Base-by-base conservation (phyloP, 164 flowering plant species). In the Vitis vinifera region DNA sequence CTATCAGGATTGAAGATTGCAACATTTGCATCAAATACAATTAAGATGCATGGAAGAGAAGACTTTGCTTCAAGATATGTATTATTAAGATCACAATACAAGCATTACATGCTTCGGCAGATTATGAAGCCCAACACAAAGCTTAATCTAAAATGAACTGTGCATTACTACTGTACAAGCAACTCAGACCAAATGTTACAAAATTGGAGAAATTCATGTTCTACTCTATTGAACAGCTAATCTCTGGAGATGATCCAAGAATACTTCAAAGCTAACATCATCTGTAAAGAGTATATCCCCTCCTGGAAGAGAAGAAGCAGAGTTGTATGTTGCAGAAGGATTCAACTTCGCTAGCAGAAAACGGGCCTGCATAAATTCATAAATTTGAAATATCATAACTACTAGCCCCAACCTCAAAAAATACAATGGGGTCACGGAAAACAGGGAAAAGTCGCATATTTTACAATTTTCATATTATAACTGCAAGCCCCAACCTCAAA, bases 241-340 rank as follows among this genome's bases (percentile, higher is more conserved):
- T 85, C 97, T 85, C 81, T 91, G 98, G 14, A 95, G 93, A 79
- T 95, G 99, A 77, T 92, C 97, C 80, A 90, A 75, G 87, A 95
- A 93, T 66, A 91, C 91, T 76, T 90, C 94, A 77, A 95, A 90
- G 81, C 92, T 91, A 16, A 88, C 97, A 75, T 95, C 99, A 80
- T 95, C 98, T 0, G 99, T 95, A 71, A 93, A 95, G 27, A 95
- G 80, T 66, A 91, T 58, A 76, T 93, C 97, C 17, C 91, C 93
- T 31, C 93, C 96, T 9, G 87, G 83, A 44, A 57, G 68, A 61
- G 82, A 74, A 63, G 88, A 69, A 65, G 85, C 91, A 2, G 93
- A 83, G 77, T 84, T 91, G 76, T 93, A 90, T n/a, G 97, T 93
- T 29, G 98, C 85, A 13, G 99, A 93, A 62, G 99, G 99, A 77